Evolutionary conservation across 805 yeast species (phyloP), one percentile per base, ranked within the genome.

Genomic region (Candida railenensis): DNA sequence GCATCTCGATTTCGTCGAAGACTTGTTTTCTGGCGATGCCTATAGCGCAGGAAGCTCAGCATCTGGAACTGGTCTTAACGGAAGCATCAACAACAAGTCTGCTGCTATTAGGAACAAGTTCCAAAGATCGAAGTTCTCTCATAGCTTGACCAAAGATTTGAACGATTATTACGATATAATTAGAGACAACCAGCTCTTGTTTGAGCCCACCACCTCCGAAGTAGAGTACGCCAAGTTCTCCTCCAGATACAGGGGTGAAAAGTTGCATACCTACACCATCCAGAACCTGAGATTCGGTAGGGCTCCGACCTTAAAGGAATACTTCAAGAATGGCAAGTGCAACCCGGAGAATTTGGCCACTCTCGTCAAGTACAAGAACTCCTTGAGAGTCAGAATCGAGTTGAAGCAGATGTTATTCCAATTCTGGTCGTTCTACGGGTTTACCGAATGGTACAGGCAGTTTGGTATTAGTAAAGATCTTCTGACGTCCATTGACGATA

Each of bases 351-450:
- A 53, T 40, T 16, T 53, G 1, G 48, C 58, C 12, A 50, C 59
- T 5, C 55, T 59, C 30, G 59, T 66, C 7, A 58, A 62, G 34
- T 67, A 66, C 49, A 56, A 60, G 43, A 71, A 72, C 52, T 53
- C 57, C 5, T 59, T 72, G 32, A 57, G 77, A 33, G 53, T 67
- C 7, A 58, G 77, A 36, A 49, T 69, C n/a, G 77, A 72, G 53
- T 57, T 62, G 48, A 58, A 61, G 40, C 77, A 72, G 50, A 33
- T 69, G 16, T 56, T 69, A 18, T 54, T 72, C 3, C 75, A 70
- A 44, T 66, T 66, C 42, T 72, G 76, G 76, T 67, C 74, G 18
- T 70, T 70, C 51, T 55, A 61, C 46, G 67, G 65, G 2, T 58
- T 70, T 67, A 53, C 65, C 14, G 62, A 66, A 39, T 72, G 77